A percentile compares a stretch with the other conserved stretches of the same genome.
Evolutionary conservation across 306 rosid genomes (phyloP).

Genomic region (Pyrus communis): DNA sequence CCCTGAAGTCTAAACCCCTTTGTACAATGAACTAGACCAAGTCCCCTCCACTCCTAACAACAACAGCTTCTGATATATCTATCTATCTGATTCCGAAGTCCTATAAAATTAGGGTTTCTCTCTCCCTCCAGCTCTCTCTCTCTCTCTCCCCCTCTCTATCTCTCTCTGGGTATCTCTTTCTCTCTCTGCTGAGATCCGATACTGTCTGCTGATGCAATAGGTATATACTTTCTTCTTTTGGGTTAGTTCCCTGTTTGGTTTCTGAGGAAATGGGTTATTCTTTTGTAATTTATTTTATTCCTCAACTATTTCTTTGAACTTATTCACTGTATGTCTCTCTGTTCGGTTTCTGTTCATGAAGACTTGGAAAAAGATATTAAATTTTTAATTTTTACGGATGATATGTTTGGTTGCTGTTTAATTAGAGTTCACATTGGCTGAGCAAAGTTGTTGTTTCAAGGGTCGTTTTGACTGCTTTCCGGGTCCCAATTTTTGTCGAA

Average conservation of each 20-base stretch:
- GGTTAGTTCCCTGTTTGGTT: conserved; percentile 6
- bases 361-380: background rate
- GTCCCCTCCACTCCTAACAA: background rate
- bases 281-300: background rate
- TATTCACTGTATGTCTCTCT: background rate
- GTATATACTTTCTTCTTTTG: conserved; percentile 14
- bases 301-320: background rate
- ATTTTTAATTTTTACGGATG: background rate
- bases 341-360: conserved; percentile 5
- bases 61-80: background rate
- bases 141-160: background rate
- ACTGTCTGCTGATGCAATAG: conserved; percentile 6
- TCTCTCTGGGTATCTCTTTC: background rate
- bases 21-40: background rate
- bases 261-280: background rate
- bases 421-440: background rate
- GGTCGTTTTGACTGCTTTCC: background rate
- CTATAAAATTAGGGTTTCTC: conserved; percentile 22
- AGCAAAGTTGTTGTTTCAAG: background rate
- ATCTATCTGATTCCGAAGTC: background rate
- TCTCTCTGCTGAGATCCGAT: conserved; percentile 18
- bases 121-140: conserved; percentile 17
- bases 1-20: background rate
- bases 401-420: background rate
- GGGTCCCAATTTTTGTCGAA: background rate